Evolutionary conservation across 305 asterid species (phyloP).

Genomic region (Plantago lanceolata): DNA sequence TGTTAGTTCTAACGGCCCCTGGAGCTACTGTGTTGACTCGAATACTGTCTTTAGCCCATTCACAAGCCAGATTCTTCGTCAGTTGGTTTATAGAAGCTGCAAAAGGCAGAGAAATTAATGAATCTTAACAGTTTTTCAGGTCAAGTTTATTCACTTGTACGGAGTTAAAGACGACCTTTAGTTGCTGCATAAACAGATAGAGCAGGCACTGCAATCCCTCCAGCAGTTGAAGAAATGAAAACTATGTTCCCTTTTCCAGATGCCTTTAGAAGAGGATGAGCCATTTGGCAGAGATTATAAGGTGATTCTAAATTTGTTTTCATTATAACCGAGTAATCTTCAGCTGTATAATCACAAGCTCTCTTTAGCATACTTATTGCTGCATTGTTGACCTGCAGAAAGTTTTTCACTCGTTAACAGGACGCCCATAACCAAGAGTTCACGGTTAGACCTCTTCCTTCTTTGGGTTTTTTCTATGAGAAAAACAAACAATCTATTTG

Average conservation of each 20-base stretch:
- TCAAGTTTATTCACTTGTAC: no score
- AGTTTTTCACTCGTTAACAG: not conserved
- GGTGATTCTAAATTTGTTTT: slow-evolving; percentile 56
- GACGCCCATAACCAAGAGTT: no score
- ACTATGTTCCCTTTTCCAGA: slow-evolving; percentile 49
- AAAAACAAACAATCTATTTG: no score
- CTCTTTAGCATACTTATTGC: slow-evolving; percentile 39
- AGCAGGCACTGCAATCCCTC: slow-evolving; percentile 55
- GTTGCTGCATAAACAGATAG: slow-evolving; percentile 48
- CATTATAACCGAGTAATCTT: slow-evolving; percentile 42
- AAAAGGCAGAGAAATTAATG: not conserved
- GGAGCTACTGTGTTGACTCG: slow-evolving; percentile 57
- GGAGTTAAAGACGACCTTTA: no score
- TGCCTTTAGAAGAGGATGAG: slow-evolving; percentile 58
- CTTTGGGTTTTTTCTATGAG: no score
- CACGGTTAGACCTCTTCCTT: no score
- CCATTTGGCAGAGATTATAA: slow-evolving; percentile 50
- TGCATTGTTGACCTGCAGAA: slow-evolving; percentile 83
- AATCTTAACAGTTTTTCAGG: no score
- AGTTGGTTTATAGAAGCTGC: slow-evolving; percentile 65
- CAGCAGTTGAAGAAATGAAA: slow-evolving; percentile 68
- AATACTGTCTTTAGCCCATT: slow-evolving; percentile 61
- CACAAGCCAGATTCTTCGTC: slow-evolving; percentile 56
- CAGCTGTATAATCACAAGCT: slow-evolving; percentile 35
- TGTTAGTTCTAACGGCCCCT: slow-evolving; percentile 47